phyloP scores from a whole-genome alignment of 2,329 filamentous ascomycete genomes.

The Trichoderma semiorbis region DNA sequence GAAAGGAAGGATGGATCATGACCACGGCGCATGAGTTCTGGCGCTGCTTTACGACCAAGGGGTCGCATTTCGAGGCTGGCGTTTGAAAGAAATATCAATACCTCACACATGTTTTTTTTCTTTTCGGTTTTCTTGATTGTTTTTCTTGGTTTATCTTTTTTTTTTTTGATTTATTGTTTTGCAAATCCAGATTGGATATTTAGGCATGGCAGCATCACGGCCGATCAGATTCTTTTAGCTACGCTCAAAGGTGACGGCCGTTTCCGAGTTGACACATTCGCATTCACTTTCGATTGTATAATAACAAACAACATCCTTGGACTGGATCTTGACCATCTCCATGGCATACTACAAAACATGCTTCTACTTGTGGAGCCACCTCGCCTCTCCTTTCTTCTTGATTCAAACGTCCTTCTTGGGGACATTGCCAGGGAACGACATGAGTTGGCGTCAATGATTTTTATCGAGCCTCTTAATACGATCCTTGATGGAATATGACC shows the following conservation, averaged over 20 bases:
- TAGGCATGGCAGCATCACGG: neutral
- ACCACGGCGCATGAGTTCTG: constrained; percentile 1
- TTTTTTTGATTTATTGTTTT: neutral
- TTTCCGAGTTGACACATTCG: neutral
- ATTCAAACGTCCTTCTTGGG: neutral
- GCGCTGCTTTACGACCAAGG: constrained; percentile 10
- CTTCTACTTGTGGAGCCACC: neutral
- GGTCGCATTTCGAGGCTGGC: neutral
- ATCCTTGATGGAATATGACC: neutral
- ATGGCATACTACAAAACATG: neutral
- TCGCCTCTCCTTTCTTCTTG: neutral
- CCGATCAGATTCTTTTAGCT: neutral
- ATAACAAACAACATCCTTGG: neutral
- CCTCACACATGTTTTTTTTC: neutral
- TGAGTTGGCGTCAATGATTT: neutral
- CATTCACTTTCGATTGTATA: neutral
- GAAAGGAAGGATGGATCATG: neutral
- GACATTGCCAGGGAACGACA: neutral
- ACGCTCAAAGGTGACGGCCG: neutral
- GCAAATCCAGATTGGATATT: constrained; percentile 13
- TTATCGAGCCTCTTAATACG: neutral
- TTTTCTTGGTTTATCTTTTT: neutral
- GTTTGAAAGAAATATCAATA: constrained; percentile 11
- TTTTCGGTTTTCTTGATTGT: neutral
- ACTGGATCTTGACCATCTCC: neutral